Base-by-base conservation (phyloP, 495 filamentous ascomycete species). In the Letharia lupina region DNA sequence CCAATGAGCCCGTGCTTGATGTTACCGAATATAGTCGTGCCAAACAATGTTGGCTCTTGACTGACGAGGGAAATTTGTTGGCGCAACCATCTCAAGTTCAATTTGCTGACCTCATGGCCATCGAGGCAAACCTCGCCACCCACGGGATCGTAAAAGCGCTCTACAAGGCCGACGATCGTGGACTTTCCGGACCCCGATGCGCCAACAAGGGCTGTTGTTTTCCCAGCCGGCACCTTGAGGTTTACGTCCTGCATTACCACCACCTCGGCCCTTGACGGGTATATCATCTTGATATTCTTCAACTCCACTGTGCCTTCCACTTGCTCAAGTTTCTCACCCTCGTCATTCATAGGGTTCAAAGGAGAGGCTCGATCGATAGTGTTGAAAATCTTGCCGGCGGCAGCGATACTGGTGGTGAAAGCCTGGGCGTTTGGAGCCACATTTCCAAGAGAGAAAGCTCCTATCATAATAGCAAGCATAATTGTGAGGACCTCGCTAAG, bases 351-450 rank as follows among this genome's bases (percentile, higher is more conserved):
- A 1, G 94, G 89, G 74, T 98, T 88, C 54, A 97, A 77, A 2
- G 92, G 93, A 2, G 94, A 98, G n/a, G 76, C 66, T 59, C 94
- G 89, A 71, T 97, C 93, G 69, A 98, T 97, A 4, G 92, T 96
- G 67, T 81, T 87, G 77, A 86, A 97, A 66, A 98, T 96, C 79
- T 98, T 96, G 39, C 83, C 81, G 16, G 90, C 91, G 9, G 94
- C 93, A 48, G 91, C 89, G 12, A 93, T 79, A 35, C 84, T 88
- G 15, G 85, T 92, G 4, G 87, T 89, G 72, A 95, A 93, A 41
- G 94, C 89, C 70, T 93, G 90, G 2, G 84, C 77, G 71, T 96
- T 91, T 0, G 93, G 93, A 1, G 88, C 87, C 50, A 96, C 89
- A 68, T 96, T 95, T 33, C 93, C 91, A 58, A 98, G 78, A 62